A percentile compares a stretch with the other conserved stretches of the same genome.
Evolutionary conservation across 768 basidiomycete species (phyloP).

Genomic region (Podaxis sp.): DNA sequence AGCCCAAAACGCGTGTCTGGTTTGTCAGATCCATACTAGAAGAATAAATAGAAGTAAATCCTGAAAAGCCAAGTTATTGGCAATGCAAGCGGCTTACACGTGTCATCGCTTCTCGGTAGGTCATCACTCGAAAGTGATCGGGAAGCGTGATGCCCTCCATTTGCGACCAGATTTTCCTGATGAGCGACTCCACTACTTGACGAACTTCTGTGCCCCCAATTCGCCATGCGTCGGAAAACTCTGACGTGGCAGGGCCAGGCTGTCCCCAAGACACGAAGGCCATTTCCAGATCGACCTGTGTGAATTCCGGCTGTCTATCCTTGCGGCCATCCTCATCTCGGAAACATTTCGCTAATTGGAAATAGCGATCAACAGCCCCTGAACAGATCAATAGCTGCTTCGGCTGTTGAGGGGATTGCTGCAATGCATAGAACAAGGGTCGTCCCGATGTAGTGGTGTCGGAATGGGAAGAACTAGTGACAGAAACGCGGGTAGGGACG

Average conservation of each 20-base stretch:
- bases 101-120: constrained; percentile 88
- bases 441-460: constrained; percentile 15
- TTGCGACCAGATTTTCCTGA: constrained; percentile 72
- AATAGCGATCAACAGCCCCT: constrained; percentile 86
- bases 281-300: constrained; percentile 96
- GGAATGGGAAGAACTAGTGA: constrained; percentile 17
- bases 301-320: constrained; percentile 96
- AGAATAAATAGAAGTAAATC: constrained; percentile 7
- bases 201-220: constrained; percentile 87
- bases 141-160: constrained; percentile 61
- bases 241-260: constrained; percentile 16
- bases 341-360: constrained; percentile 92
- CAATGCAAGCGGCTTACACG: constrained; percentile 46
- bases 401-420: constrained; percentile 94
- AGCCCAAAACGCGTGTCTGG: constrained; percentile 87
- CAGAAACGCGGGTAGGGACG: constrained; percentile 68
- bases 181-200: constrained; percentile 68
- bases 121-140: constrained; percentile 72
- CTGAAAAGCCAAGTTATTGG: constrained; percentile 15
- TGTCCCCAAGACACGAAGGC: constrained; percentile 85
- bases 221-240: constrained; percentile 50
- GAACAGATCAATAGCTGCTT: constrained; percentile 92
- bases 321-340: constrained; percentile 93
- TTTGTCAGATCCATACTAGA: constrained; percentile 90
- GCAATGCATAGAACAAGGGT: constrained; percentile 78